Conservation (phyloP, 345 rosid species). For the Noccaea bulbosa region DNA sequence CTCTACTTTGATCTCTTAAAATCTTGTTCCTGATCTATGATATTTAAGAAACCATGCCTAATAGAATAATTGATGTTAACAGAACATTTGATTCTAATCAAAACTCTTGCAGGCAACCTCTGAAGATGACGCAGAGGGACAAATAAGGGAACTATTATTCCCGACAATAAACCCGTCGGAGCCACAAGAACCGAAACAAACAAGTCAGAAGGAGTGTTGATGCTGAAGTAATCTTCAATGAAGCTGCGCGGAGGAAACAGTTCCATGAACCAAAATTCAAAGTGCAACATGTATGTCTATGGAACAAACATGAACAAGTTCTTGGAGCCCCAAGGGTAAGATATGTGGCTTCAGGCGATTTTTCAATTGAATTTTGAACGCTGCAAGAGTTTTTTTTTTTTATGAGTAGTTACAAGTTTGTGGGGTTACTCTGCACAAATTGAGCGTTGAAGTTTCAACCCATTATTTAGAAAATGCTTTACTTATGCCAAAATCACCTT, state of each 20-base stretch:
- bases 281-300: constrained; percentile 13
- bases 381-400: constrained; percentile 2
- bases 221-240: neutral
- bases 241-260: constrained; percentile 12
- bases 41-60: neutral
- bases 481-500: neutral
- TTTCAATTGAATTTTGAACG: constrained; percentile 30
- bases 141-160: constrained; percentile 70
- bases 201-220: constrained; percentile 54
- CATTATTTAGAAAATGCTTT: constrained; percentile 24
- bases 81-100: constrained; percentile 1
- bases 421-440: constrained; percentile 31
- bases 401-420: constrained; percentile 18
- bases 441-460: constrained; percentile 35
- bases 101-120: constrained; percentile 73
- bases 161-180: constrained; percentile 49
- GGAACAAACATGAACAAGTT: constrained; percentile 26
- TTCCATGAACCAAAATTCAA: constrained; percentile 33
- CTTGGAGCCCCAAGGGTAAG: constrained; percentile 19
- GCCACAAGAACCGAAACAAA: constrained; percentile 44
- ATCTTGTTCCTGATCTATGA: neutral
- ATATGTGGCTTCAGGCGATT: constrained; percentile 6
- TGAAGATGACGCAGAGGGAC: constrained; percentile 75
- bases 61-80: neutral
- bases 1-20: neutral